Base-by-base conservation (phyloP, 2,329 filamentous ascomycete genomes). In the Clarireedia homoeocarpa region DNA sequence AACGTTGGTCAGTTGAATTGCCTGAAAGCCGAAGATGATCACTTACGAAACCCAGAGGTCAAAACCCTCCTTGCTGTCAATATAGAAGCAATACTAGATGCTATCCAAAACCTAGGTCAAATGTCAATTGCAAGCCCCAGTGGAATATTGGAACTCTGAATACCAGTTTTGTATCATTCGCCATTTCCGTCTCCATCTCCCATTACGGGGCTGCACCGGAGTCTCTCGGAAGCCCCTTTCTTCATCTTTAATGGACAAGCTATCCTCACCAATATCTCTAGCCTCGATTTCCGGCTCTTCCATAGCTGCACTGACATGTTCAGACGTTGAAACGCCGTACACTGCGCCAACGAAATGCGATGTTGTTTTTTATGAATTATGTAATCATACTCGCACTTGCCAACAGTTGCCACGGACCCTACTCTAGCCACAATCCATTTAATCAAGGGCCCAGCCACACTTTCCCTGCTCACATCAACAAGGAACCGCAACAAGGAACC, bases 21-120 rank as follows among this genome's bases (percentile, higher is more conserved):
- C 36, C 7, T 45, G 42, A 14, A 38, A 48, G 24, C 47, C 2
- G 17, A 38, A 20, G 12, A 34, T 27, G 23, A 9, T 45, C 38
- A 63, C 65, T 60, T 58, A 67, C 65, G 58, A 65, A 66, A 66
- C 47, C 54, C 56, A 45, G 50, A 56, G 10, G 56, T 63, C 54
- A 67, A 57, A 14, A 66, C 23, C 51, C 59, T 62, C 57, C 65
- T 56, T 17, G 51, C 24, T 17, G 44, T 48, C 15, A 54, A 17
- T 39, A 54, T 49, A 39, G 51, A 54, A 45, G 24, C 48, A 27
- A 42, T 48, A 24, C 51, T 54, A 27, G 48, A 54, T 1, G n/a
- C 44, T 15, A 49, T 54, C 51, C 51, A 54, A 23, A 48, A 48
- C 51, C 51, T 54, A 39, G 10, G 23, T 40, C 14, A 5, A 20